These are phyloP conservation scores for Lentinula lateritia DNA, from an alignment of 768 basidiomycete genomes.

Conservation along the genomic window DNA sequence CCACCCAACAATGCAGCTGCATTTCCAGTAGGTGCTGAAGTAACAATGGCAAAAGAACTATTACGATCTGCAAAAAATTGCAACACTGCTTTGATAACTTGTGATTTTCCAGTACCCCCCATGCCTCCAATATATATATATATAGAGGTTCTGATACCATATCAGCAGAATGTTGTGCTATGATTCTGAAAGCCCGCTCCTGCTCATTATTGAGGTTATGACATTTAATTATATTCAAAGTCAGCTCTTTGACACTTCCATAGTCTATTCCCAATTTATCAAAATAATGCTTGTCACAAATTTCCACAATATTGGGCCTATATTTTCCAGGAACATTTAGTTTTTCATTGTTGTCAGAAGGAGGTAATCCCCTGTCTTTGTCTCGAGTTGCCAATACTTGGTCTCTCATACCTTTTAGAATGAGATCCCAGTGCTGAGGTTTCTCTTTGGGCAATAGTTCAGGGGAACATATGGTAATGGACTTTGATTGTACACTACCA, in stretches of 20 bases:
- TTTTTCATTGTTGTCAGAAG: too few relatives aligned
- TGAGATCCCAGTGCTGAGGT: too few relatives aligned
- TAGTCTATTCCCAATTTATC: neutral
- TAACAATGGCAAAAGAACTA: neutral
- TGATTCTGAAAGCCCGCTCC: conserved; percentile 14
- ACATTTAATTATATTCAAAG: conserved; percentile 5
- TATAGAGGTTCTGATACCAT: too few relatives aligned
- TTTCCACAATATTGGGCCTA: neutral
- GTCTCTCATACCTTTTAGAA: too few relatives aligned
- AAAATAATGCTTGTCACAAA: neutral
- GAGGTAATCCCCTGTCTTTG: too few relatives aligned
- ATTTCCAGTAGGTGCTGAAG: conserved; percentile 12
- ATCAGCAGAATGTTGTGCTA: too few relatives aligned
- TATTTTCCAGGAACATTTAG: too few relatives aligned
- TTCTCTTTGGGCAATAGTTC: too few relatives aligned
- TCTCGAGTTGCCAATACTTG: too few relatives aligned
- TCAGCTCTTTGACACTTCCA: neutral
- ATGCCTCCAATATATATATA: conserved; percentile 17
- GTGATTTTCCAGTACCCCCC: conserved; percentile 15
- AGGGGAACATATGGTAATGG: too few relatives aligned
- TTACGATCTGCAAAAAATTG: conserved; percentile 3
- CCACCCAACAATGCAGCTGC: conserved; percentile 18
- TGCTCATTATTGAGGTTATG: conserved; percentile 13
- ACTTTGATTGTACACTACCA: too few relatives aligned
- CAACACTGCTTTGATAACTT: conserved; percentile 12